phyloP scores from a whole-genome alignment of 2,329 filamentous ascomycete species.

The Trichoderma atrobrunneum region DNA sequence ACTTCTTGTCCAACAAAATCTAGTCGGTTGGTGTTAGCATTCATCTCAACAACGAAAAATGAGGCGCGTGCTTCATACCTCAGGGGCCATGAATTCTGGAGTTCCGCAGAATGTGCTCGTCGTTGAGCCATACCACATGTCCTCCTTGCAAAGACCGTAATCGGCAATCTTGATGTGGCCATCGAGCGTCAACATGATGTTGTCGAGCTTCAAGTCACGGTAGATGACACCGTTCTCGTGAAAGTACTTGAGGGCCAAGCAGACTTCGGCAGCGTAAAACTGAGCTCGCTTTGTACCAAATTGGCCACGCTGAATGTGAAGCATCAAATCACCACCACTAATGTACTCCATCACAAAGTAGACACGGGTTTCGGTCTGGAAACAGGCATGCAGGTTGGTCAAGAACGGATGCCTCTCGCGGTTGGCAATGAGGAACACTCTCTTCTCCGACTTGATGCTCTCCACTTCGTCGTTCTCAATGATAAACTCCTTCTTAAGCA shows the following conservation, averaged over 20 bases:
- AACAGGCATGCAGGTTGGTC: slow-evolving; percentile 92
- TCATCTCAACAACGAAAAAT: neutral
- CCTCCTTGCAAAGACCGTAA: slow-evolving; percentile 98
- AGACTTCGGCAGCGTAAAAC: slow-evolving; percentile 98
- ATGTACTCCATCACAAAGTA: slow-evolving; percentile 99
- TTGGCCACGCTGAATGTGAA: slow-evolving; percentile 95
- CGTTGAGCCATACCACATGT: slow-evolving; percentile 98
- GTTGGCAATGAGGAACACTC: slow-evolving; percentile 95
- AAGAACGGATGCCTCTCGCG: slow-evolving; percentile 96
- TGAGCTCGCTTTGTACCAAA: slow-evolving; percentile 95
- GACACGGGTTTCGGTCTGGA: slow-evolving; percentile 96
- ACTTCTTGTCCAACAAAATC: slow-evolving; percentile 98
- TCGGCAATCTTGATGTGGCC: slow-evolving; percentile 98
- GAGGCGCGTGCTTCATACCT: slow-evolving; percentile 54
- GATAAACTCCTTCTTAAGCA: slow-evolving; percentile 99
- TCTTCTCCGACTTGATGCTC: slow-evolving; percentile 94
- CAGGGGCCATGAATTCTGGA: slow-evolving; percentile 99
- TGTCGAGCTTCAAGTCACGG: slow-evolving; percentile 88
- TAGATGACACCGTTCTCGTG: slow-evolving; percentile 99
- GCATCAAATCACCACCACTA: slow-evolving; percentile 96
- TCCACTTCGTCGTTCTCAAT: slow-evolving; percentile 99
- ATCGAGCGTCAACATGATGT: slow-evolving; percentile 91
- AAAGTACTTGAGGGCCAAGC: slow-evolving; percentile 96
- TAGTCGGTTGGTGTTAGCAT: slow-evolving; percentile 34
- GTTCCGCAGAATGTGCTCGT: slow-evolving; percentile 99